Evolutionary conservation across 768 basidiomycete genomes (phyloP).

Genomic region (Sarcodon sp.): DNA sequence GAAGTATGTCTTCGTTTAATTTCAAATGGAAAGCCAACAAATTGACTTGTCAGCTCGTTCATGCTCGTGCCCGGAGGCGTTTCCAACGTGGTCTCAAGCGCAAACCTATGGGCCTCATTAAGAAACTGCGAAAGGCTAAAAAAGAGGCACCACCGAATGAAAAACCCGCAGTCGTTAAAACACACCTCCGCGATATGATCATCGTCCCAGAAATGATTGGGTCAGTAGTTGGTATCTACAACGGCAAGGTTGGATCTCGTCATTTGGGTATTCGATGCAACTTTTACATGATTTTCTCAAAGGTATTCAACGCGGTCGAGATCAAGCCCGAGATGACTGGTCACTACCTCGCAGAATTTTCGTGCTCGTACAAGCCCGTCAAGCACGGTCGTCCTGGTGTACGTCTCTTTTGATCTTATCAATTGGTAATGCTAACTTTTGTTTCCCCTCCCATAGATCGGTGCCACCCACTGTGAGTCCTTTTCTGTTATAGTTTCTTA

Average conservation of each 20-base stretch:
- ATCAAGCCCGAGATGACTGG: constrained; percentile 99
- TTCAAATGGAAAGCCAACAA: not conserved
- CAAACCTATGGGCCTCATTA: constrained; percentile 96
- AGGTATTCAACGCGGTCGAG: constrained; percentile 91
- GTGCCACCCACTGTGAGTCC: constrained; percentile 81
- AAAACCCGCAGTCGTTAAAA: constrained; percentile 98
- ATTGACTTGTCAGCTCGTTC: constrained; percentile 59
- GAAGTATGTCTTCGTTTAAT: constrained; percentile 39
- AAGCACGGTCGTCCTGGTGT: constrained; percentile 99
- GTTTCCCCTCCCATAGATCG: constrained; percentile 35
- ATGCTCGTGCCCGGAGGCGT: constrained; percentile 95
- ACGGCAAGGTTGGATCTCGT: constrained; percentile 63
- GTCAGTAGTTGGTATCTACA: constrained; percentile 95
- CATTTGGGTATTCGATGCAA: not conserved
- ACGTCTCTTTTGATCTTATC: constrained; percentile 22
- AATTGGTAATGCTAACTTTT: constrained; percentile 4
- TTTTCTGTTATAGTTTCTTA: not conserved
- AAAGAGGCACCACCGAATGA: constrained; percentile 99
- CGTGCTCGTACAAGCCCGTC: constrained; percentile 95
- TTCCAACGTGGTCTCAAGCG: constrained; percentile 99
- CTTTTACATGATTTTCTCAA: not conserved
- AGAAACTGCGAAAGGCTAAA: constrained; percentile 99
- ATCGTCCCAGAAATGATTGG: constrained; percentile 99
- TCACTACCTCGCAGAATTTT: constrained; percentile 97
- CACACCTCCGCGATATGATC: constrained; percentile 99